A percentile compares a stretch with the other conserved stretches of the same genome.
Evolutionary conservation across 306 rosid species (phyloP).

Genomic region (Rosa multiflora): DNA sequence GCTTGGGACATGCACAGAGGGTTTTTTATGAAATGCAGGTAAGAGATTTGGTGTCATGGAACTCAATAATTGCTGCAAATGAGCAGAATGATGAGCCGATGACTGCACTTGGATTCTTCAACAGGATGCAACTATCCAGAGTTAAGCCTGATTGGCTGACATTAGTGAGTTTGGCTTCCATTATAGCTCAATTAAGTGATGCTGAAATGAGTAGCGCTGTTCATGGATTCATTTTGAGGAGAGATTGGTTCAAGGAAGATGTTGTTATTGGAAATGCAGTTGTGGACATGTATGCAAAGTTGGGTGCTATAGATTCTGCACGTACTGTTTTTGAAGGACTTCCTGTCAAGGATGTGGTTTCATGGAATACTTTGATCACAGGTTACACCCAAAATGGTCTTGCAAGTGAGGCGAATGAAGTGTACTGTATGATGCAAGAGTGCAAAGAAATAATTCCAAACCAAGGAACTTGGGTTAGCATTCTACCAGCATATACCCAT

Average conservation of each 20-base stretch:
- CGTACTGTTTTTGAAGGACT: slow-evolving; percentile 39
- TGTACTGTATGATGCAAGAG: slow-evolving; percentile 37
- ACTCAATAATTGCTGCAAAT: slow-evolving; percentile 43
- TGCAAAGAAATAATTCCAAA: slow-evolving; percentile 34
- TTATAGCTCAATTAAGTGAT: slow-evolving; percentile 41
- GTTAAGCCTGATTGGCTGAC: slow-evolving; percentile 39
- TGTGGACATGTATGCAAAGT: slow-evolving; percentile 53
- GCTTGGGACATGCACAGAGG: slow-evolving; percentile 32
- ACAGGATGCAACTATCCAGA: slow-evolving; percentile 28
- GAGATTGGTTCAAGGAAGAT: slow-evolving; percentile 39
- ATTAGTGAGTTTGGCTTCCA: slow-evolving; percentile 48
- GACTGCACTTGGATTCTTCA: slow-evolving; percentile 37
- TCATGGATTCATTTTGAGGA: slow-evolving; percentile 44
- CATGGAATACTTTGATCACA: slow-evolving; percentile 53
- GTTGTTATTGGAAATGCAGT: slow-evolving; percentile 48
- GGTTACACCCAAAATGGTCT: slow-evolving; percentile 54
- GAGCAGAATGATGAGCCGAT: slow-evolving; percentile 46
- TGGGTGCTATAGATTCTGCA: slow-evolving; percentile 39
- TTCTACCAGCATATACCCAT: slow-evolving; percentile 45
- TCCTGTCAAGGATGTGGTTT: slow-evolving; percentile 37
- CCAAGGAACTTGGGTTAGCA: slow-evolving; percentile 52
- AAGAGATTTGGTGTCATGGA: slow-evolving; percentile 54
- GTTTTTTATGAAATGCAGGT: slow-evolving; percentile 37
- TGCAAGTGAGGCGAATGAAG: slow-evolving; percentile 46
- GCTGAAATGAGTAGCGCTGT: slow-evolving; percentile 26